Base-by-base conservation (phyloP, 2,329 filamentous ascomycete genomes). In the Microcera coccophila region DNA sequence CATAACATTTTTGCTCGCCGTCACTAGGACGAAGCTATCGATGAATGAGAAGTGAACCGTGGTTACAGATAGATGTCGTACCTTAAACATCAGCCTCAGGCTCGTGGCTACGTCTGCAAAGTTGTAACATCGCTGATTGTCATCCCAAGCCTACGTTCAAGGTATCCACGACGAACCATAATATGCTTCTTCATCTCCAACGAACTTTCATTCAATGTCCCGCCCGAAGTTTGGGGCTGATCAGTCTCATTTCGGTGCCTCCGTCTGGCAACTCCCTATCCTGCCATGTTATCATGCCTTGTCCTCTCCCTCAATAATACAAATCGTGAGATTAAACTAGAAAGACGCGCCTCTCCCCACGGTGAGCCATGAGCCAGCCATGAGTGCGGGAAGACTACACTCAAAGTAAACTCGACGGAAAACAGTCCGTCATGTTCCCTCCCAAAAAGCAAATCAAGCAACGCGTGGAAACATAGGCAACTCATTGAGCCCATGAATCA, bases 381-480 rank as follows among this genome's bases (percentile, higher is more conserved):
- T n/a, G n/a, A n/a, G n/a, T n/a, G n/a, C n/a, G n/a, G n/a, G n/a
- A n/a, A n/a, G n/a, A n/a, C 22, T 12, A 32, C 29, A 16, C 29
- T 8, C 29, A 32, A n/a, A 10, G 29, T 16, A 5, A 14, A 35
- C 12, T 18, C 15, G 33, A 35, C 15, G 33, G 18, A n/a, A 35
- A 35, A 20, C 17, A 19, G n/a, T 19, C 17, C 33, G 9, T 9
- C 33, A 9, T 18, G 33, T 35, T 20, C 51, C 48, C 53, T 36
- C 45, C 52, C 51, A 57, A 49, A 56, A 57, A 46, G 48, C 52
- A 53, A 55, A 57, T 47, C 54, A 57, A 58, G 57, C 48, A 52
- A 52, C 52, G 42, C 50, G 47, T 42, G 46, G 47, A 45, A 53
- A 56, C 50, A 44, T 58, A 41, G 39, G 50, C 54, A 56, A 52